Evolutionary conservation across 306 rosid species (phyloP), one percentile per base, ranked within the genome.

Genomic region (Styphnolobium japonicum): DNA sequence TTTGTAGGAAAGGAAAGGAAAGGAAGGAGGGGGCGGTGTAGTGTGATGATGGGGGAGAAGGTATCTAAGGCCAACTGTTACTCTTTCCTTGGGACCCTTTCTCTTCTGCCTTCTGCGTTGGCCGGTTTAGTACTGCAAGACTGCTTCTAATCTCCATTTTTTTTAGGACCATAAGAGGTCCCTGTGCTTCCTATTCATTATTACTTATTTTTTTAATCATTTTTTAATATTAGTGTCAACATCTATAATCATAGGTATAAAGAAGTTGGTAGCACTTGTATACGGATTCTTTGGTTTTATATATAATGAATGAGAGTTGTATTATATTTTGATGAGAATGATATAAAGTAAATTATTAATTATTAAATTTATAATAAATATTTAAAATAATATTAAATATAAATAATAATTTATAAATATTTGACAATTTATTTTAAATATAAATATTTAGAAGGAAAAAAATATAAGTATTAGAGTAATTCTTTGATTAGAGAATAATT

Each of bases 1-100:
- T 79, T 82, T 8, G 43, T 49, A 14, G 71, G 48, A 62, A 85
- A 75, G 76, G 49, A 56, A 85, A 75, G 76, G 49, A 56, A 53
- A 21, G 53, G 29, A 8, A 60, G 19, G 11, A 23, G 40, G 12
- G 40, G 77, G 60, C 52, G 74, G 49, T 70, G 74, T 36, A 64
- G 73, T 79, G 73, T 60, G 40, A 76, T 61, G 67, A 48, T 79
- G 78, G 70, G 9, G 8, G 78, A 81, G 73, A 68, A 81, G 73
- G 81, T 65, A 77, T 65, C 65, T 53, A 2, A 56, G 27, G 69
- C 51, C 80, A 81, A 53, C 23, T 73, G 43, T 73, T 42, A 52
- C 43, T 80, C 37, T n/a, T 37, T 80, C 23, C 31, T 37, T 80
- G 49, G 75, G 75, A 72, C 84, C 78, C 19, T 71, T 58, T 45